A percentile compares a stretch with the other conserved stretches of the same genome.
These are phyloP conservation scores for Fusarium heterosporum DNA, from an alignment of 2,329 filamentous ascomycete genomes.

Conservation along the genomic window DNA sequence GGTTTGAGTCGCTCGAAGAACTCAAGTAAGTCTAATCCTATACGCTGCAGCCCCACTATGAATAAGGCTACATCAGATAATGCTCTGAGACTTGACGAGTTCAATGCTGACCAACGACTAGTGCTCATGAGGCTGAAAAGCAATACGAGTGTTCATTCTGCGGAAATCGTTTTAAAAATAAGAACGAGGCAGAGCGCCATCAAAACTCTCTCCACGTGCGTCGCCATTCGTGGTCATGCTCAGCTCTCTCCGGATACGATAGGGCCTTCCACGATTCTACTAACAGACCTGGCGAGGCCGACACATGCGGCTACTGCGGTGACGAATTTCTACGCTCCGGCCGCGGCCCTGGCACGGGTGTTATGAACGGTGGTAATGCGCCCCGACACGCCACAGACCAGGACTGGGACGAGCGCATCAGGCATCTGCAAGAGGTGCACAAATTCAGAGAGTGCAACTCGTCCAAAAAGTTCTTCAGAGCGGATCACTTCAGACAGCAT, in stretches of 20 bases:
- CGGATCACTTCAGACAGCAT: constrained; percentile 98
- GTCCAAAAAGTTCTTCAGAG: constrained; percentile 96
- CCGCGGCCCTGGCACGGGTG: constrained; percentile 51
- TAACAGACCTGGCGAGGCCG: constrained; percentile 72
- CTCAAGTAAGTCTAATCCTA: constrained; percentile 73
- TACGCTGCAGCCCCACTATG: constrained; percentile 12
- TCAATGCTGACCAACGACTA: constrained; percentile 56
- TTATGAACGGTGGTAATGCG: constrained; percentile 51
- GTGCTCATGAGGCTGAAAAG: constrained; percentile 91
- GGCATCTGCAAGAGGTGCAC: constrained; percentile 90
- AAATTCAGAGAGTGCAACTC: constrained; percentile 99
- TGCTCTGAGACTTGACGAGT: not conserved
- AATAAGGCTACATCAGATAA: constrained; percentile 16
- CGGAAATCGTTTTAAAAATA: constrained; percentile 97
- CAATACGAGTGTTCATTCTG: constrained; percentile 95
- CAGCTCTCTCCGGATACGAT: constrained; percentile 80
- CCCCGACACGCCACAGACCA: constrained; percentile 73
- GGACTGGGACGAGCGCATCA: constrained; percentile 88
- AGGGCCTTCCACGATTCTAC: constrained; percentile 89
- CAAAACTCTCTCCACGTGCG: constrained; percentile 95
- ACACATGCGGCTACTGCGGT: constrained; percentile 95
- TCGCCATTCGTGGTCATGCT: constrained; percentile 96
- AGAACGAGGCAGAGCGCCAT: constrained; percentile 96
- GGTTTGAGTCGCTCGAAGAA: constrained; percentile 40
- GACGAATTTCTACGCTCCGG: constrained; percentile 79